Base-by-base conservation (phyloP, 2,329 filamentous ascomycete species). In the Westerdykella aurantiaca region DNA sequence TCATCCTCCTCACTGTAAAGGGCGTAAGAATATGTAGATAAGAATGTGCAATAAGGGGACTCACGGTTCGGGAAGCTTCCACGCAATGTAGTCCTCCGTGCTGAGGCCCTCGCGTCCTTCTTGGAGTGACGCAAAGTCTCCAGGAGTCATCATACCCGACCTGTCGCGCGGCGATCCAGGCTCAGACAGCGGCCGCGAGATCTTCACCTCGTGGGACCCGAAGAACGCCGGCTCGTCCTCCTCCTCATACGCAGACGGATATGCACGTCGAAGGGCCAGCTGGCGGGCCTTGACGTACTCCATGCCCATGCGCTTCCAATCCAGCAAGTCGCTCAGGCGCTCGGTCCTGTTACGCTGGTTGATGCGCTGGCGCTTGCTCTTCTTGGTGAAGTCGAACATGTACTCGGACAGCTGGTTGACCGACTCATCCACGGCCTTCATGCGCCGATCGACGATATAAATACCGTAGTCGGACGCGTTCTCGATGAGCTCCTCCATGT, bases 231-330 rank as follows among this genome's bases (percentile, higher is more conserved):
- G 87, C 60, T 89, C 88, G 11, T 90, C 86, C 42, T 82, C 80
- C 35, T 76, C 77, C 37, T 80, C 78, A 66, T 95, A 98, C 3
- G 88, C 91, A 41, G 78, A 77, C 39, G 93, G 91, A 69, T 97
- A 98, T 16, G 93, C 93, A 69, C 93, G 81, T 59, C 93, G 79
- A 51, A 98, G 75, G 18, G 93, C 93, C 61, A 98, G 72, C 69
- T 97, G 93, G 39, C 93, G 82, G 29, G 93, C 93, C 76, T 97
- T 98, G 72, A 96, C 88, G 64, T 98, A 98, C 71, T 98, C 93
- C 83, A 97, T 85, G 17, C 93, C 93, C 93, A 98, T 98, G 39
- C 93, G 81, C 79, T 97, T 97, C 93, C 93, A 98, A 72, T 98
- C 93, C 34, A 98, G 78, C 47, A 98, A 76, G 66, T 98, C 93